Percentiles rank a stretch among this genome's conserved stretches.
These are phyloP conservation scores for Cnidoscolus chayamansa DNA, from an alignment of 441 rosid species.

Conservation along the genomic window DNA sequence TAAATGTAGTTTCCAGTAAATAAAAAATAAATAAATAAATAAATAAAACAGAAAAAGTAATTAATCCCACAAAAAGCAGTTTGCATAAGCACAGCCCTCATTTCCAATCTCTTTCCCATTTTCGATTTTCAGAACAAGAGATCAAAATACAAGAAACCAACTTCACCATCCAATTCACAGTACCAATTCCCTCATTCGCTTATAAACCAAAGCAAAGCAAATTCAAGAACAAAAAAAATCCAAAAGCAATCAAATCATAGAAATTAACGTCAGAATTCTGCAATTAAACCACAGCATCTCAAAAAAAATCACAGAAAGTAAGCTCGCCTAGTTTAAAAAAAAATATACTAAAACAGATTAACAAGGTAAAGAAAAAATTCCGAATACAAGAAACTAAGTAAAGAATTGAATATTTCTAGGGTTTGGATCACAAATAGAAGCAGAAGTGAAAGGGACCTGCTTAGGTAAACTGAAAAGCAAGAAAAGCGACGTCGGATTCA, in stretches of 20 bases:
- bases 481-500: conserved; percentile 14
- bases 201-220: background rate
- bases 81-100: background rate
- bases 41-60: too few species aligned
- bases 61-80: too few species aligned
- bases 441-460: conserved; percentile 10
- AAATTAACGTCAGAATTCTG: background rate
- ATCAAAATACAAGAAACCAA: too few species aligned
- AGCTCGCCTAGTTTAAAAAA: background rate
- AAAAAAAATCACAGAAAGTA: background rate
- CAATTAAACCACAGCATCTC: background rate
- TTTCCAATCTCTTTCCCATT: background rate
- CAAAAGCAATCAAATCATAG: background rate
- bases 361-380: background rate
- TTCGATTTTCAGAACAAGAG: too few species aligned
- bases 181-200: background rate
- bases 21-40: too few species aligned
- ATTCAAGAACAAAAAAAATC: background rate
- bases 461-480: background rate
- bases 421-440: conserved; percentile 8
- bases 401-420: conserved; percentile 10
- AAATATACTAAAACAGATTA: background rate
- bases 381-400: background rate
- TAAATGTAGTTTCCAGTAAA: background rate
- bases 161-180: background rate